Conservation (phyloP, 2,329 filamentous ascomycete species). For the Aspergillus ochraceoroseus region DNA sequence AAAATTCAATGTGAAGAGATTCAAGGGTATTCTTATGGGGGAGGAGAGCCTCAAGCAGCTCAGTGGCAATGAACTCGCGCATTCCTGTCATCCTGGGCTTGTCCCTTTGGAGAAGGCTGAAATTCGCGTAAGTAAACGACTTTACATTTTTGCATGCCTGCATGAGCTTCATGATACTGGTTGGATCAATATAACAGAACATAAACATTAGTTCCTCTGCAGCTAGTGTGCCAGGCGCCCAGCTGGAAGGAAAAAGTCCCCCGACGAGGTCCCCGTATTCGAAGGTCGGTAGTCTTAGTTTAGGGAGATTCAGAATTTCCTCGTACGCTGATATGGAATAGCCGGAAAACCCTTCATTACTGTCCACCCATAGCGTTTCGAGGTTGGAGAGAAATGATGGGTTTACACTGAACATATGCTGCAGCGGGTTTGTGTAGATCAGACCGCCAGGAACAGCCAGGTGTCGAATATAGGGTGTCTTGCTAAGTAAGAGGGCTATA, state of each 20-base stretch:
- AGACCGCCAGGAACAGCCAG: constrained; percentile 16
- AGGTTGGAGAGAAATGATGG: constrained; percentile 18
- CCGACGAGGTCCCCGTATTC: constrained; percentile 18
- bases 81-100: background rate
- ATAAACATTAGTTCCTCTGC: constrained; percentile 10
- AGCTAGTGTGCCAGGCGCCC: constrained; percentile 9
- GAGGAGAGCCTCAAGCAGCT: constrained; percentile 18
- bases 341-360: background rate
- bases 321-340: constrained; percentile 14
- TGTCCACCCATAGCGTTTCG: constrained; percentile 12
- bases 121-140: constrained; percentile 16
- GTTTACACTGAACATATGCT: constrained; percentile 11
- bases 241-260: constrained; percentile 10
- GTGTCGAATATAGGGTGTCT: constrained; percentile 20
- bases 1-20: constrained; percentile 15
- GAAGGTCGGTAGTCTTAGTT: constrained; percentile 7
- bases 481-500: constrained; percentile 17
- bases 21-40: constrained; percentile 22
- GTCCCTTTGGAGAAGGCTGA: background rate
- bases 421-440: constrained; percentile 6
- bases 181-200: constrained; percentile 14
- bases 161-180: constrained; percentile 12
- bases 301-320: constrained; percentile 14
- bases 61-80: constrained; percentile 16
- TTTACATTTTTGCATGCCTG: constrained; percentile 17